phyloP scores from a whole-genome alignment of 2,329 filamentous ascomycete genomes.

The Aspergillus niger region DNA sequence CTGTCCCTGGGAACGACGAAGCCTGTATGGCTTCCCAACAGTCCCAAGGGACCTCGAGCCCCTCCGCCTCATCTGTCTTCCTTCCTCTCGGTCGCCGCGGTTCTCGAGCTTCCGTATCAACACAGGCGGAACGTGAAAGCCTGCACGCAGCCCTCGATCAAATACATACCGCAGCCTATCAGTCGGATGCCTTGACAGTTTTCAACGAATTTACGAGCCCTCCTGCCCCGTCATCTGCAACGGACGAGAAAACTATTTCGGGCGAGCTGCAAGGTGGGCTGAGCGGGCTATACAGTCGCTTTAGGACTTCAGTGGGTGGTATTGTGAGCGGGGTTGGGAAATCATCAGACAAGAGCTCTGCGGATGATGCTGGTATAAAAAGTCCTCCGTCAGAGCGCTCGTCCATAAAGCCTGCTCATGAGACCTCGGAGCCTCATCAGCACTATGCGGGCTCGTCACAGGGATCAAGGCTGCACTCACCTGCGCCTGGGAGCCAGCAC shows the following conservation, averaged over 20 bases:
- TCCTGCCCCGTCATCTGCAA: slow-evolving; percentile 62
- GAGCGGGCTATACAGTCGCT: slow-evolving; percentile 82
- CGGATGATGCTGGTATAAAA: slow-evolving; percentile 30
- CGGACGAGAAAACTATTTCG: slow-evolving; percentile 69
- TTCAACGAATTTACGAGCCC: slow-evolving; percentile 82
- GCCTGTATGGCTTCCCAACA: slow-evolving; percentile 40
- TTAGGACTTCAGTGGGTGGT: slow-evolving; percentile 78
- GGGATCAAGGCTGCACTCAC: slow-evolving; percentile 42
- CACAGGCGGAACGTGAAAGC: slow-evolving; percentile 69
- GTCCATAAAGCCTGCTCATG: slow-evolving; percentile 28
- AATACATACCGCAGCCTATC: slow-evolving; percentile 86
- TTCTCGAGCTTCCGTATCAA: slow-evolving; percentile 54
- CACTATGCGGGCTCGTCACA: slow-evolving; percentile 36
- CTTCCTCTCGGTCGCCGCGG: slow-evolving; percentile 49
- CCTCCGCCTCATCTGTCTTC: slow-evolving; percentile 48
- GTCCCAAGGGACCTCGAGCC: slow-evolving; percentile 44
- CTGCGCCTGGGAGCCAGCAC: slow-evolving; percentile 34
- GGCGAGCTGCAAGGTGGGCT: slow-evolving; percentile 82
- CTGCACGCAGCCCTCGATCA: slow-evolving; percentile 77
- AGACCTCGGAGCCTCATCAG: slow-evolving; percentile 28
- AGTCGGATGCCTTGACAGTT: slow-evolving; percentile 80
- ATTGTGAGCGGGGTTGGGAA: slow-evolving; percentile 43
- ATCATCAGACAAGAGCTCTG: slow-evolving; percentile 30
- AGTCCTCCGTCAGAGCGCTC: slow-evolving; percentile 31
- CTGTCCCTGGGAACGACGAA: slow-evolving; percentile 14